Conservation (phyloP, 352 stramenopile species). For the Globisporangium yorkense region DNA sequence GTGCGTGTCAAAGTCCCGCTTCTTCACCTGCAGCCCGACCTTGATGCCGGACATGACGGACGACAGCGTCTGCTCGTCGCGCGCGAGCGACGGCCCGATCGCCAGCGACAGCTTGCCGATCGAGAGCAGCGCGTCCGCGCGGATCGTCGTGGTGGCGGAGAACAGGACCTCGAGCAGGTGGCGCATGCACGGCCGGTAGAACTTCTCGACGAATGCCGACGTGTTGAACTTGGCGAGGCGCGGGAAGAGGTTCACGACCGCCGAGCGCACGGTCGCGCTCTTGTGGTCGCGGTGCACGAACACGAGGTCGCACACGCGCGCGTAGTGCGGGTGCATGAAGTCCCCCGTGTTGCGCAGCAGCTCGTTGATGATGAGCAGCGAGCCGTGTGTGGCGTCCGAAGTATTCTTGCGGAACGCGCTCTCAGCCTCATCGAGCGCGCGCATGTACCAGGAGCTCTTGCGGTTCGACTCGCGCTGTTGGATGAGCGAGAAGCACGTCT, state of each 20-base stretch:
- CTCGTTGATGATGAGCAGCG: slow-evolving; percentile 82
- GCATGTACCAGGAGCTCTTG: slow-evolving; percentile 77
- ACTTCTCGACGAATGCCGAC: slow-evolving; percentile 80
- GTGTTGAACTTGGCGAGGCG: slow-evolving; percentile 87
- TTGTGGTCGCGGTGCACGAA: slow-evolving; percentile 79
- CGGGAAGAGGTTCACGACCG: slow-evolving; percentile 83
- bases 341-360: slow-evolving; percentile 82
- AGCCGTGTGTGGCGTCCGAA: slow-evolving; percentile 74
- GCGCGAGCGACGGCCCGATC: slow-evolving; percentile 67
- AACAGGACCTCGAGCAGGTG: slow-evolving; percentile 81
- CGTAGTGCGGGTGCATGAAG: slow-evolving; percentile 86
- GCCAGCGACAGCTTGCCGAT: slow-evolving; percentile 82
- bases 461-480: slow-evolving; percentile 86
- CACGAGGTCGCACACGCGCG: slow-evolving; percentile 62
- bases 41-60: slow-evolving; percentile 87
- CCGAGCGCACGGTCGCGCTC: slow-evolving; percentile 63
- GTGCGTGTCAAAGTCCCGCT: slow-evolving; percentile 82
- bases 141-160: slow-evolving; percentile 69
- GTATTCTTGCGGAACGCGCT: slow-evolving; percentile 66
- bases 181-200: slow-evolving; percentile 78
- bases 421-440: slow-evolving; percentile 73
- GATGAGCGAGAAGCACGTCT: slow-evolving; percentile 84
- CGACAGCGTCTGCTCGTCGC: slow-evolving; percentile 72
- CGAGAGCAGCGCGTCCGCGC: slow-evolving; percentile 72
- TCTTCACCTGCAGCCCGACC: slow-evolving; percentile 74